Evolutionary conservation across 441 rosid species (phyloP).

Genomic region (Lepidium campestre): DNA sequence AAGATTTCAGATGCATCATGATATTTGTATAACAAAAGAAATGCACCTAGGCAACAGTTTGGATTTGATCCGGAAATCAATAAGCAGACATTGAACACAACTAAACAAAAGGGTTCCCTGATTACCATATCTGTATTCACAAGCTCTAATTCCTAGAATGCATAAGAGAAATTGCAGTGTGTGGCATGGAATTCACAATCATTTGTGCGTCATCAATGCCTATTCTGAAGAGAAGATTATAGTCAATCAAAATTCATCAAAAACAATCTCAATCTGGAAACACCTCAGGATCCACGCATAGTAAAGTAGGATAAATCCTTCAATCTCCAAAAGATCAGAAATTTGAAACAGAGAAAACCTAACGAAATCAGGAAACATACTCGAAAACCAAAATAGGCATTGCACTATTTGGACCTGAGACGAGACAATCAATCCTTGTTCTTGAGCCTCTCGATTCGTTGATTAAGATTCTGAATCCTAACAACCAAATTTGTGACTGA

Average conservation of each 20-base stretch:
- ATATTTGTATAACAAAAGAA: neutral
- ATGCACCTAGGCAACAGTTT: neutral
- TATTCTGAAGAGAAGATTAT: neutral
- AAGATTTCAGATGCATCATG: neutral
- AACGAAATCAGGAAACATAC: neutral
- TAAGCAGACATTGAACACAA: neutral
- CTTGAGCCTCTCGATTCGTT: constrained; percentile 81
- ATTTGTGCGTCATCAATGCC: neutral
- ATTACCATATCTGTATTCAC: neutral
- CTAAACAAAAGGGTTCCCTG: neutral
- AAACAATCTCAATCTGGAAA: neutral
- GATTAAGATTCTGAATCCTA: constrained; percentile 71
- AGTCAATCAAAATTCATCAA: neutral
- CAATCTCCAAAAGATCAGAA: neutral
- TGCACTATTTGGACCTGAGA: constrained; percentile 12
- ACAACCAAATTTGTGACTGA: constrained; percentile 73
- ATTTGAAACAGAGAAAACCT: neutral
- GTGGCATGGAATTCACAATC: neutral
- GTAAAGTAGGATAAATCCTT: constrained; percentile 1
- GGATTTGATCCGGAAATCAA: neutral
- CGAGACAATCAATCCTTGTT: constrained; percentile 32
- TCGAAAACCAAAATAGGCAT: neutral
- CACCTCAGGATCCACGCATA: neutral
- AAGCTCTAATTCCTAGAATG: neutral
- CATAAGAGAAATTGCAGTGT: neutral